phyloP scores from a whole-genome alignment of 2,329 filamentous ascomycete genomes.

The Fusarium sp. region DNA sequence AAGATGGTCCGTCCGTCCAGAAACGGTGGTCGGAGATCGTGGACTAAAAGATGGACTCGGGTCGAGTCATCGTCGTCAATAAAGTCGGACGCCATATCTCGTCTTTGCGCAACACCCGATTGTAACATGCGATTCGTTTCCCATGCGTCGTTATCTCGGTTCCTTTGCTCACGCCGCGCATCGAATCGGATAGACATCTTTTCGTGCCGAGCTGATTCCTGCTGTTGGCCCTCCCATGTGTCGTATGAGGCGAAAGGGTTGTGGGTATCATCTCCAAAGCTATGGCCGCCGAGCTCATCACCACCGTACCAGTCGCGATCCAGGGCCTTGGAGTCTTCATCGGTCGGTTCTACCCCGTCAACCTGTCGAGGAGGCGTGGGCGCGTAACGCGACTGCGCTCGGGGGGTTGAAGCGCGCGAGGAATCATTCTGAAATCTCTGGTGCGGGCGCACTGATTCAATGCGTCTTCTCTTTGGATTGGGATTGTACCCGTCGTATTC shows the following conservation, averaged over 20 bases:
- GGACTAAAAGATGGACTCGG: slow-evolving; percentile 89
- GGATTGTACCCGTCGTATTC: slow-evolving; percentile 57
- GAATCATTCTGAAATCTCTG: slow-evolving; percentile 52
- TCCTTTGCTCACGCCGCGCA: slow-evolving; percentile 83
- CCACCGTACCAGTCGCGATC: slow-evolving; percentile 95
- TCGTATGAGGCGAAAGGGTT: slow-evolving; percentile 88
- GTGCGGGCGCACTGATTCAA: slow-evolving; percentile 52
- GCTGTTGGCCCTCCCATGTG: slow-evolving; percentile 80
- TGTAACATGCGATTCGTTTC: slow-evolving; percentile 99
- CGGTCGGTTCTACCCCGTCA: slow-evolving; percentile 71
- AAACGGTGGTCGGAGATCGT: slow-evolving; percentile 94
- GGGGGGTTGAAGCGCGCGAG: slow-evolving; percentile 53
- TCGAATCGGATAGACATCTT: slow-evolving; percentile 80
- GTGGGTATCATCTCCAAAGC: slow-evolving; percentile 91
- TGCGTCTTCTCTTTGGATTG: slow-evolving; percentile 56
- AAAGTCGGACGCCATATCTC: slow-evolving; percentile 85
- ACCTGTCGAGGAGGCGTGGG: slow-evolving; percentile 55
- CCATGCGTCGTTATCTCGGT: slow-evolving; percentile 97
- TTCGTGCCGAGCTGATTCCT: slow-evolving; percentile 81
- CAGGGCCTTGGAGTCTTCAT: slow-evolving; percentile 79
- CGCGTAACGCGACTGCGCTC: slow-evolving; percentile 56
- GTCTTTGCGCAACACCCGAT: slow-evolving; percentile 91
- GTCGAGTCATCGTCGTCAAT: slow-evolving; percentile 88
- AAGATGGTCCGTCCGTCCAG: slow-evolving; percentile 95
- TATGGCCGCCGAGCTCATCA: slow-evolving; percentile 84